phyloP scores from a whole-genome alignment of 2,329 filamentous ascomycete genomes.

The Macroventuria anomochaeta region DNA sequence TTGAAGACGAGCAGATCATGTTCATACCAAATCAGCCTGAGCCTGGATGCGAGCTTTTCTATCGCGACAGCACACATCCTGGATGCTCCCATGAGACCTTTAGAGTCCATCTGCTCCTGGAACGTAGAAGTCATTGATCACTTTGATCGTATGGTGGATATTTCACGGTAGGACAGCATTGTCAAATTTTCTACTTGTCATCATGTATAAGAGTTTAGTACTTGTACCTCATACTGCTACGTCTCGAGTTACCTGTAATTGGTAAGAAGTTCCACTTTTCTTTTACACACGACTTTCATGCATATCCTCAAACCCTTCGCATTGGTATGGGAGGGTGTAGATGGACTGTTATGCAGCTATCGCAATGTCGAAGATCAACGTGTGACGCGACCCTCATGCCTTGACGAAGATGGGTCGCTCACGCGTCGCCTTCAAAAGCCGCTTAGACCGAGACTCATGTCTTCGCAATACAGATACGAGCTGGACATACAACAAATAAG shows the following conservation, averaged over 20 bases:
- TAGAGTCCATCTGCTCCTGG: no score
- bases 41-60: no score
- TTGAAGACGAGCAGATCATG: no score
- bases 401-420: conserved; percentile 27
- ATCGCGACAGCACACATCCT: no score
- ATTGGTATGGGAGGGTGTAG: conserved; percentile 32
- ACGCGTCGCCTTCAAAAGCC: conserved; percentile 38
- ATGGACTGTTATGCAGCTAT: conserved; percentile 18
- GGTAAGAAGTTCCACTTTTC: background rate
- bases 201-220: no score
- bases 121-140: no score
- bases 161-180: no score
- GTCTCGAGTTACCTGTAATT: background rate
- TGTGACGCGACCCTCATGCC: conserved; percentile 28
- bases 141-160: no score
- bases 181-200: no score
- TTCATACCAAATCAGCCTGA: no score
- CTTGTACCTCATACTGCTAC: no score
- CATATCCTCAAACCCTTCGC: conserved; percentile 27
- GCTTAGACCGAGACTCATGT: conserved; percentile 44
- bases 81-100: no score
- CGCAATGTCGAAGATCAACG: conserved; percentile 34
- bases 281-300: conserved; percentile 17
- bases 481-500: conserved; percentile 39
- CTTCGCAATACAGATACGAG: conserved; percentile 48